Evolutionary conservation across 2,329 filamentous ascomycete species (phyloP).

Genomic region (Emydomyces testavorans): DNA sequence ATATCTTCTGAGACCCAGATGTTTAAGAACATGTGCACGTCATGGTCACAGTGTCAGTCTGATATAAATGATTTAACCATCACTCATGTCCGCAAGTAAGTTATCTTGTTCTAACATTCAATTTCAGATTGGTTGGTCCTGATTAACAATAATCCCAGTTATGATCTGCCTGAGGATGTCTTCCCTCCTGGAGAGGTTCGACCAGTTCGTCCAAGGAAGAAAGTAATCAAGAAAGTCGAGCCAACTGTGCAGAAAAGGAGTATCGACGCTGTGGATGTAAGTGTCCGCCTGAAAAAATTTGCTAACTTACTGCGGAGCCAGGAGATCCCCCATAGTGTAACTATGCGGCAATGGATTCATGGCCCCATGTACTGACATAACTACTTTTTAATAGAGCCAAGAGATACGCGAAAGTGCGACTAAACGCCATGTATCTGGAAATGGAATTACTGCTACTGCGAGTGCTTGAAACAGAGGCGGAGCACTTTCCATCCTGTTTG

Average conservation of each 20-base stretch:
- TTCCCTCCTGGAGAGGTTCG: constrained; percentile 68
- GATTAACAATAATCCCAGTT: constrained; percentile 43
- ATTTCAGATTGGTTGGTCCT: constrained; percentile 8
- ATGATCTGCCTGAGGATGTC: constrained; percentile 78
- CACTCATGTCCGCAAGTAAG: constrained; percentile 76
- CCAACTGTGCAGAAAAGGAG: constrained; percentile 29
- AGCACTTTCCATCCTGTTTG: background rate
- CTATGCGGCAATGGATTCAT: background rate
- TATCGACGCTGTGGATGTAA: constrained; percentile 36
- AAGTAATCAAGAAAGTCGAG: constrained; percentile 32
- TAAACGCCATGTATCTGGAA: constrained; percentile 17
- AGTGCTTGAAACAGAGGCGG: constrained; percentile 10
- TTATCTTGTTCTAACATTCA: constrained; percentile 13
- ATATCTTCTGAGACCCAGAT: constrained; percentile 65
- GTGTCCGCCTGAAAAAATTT: constrained; percentile 19
- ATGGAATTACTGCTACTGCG: constrained; percentile 15
- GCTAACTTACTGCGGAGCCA: constrained; percentile 10
- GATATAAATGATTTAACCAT: constrained; percentile 70
- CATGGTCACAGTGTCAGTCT: constrained; percentile 62
- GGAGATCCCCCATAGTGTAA: background rate
- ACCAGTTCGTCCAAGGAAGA: constrained; percentile 49
- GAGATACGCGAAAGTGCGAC: constrained; percentile 11
- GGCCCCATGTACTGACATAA: constrained; percentile 11
- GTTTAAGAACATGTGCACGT: constrained; percentile 72
- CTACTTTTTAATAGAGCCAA: constrained; percentile 12